phyloP scores from a whole-genome alignment of 805 yeast genomes.

The Suhomyces emberorum region DNA sequence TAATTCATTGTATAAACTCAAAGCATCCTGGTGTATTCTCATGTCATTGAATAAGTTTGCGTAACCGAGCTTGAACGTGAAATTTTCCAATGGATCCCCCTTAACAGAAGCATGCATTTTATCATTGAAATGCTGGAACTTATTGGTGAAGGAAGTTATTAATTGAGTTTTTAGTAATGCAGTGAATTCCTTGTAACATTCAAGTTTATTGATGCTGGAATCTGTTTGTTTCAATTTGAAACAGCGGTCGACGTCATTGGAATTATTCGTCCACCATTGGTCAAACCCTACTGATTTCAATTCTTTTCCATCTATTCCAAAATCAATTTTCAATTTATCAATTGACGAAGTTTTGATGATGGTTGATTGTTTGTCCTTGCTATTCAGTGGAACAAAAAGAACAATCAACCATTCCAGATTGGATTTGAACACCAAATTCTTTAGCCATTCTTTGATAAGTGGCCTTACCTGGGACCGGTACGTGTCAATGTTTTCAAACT shows the following conservation, averaged over 20 bases:
- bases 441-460: conserved; percentile 76
- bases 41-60: conserved; percentile 54
- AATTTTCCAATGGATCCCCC: conserved; percentile 13
- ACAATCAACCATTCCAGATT: conserved; percentile 62
- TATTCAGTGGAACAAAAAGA: conserved; percentile 43
- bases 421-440: conserved; percentile 33
- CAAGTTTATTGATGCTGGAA: conserved; percentile 38
- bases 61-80: conserved; percentile 46
- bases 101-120: conserved; percentile 2
- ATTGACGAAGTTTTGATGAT: conserved; percentile 45
- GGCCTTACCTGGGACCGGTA: conserved; percentile 82
- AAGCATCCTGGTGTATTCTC: conserved; percentile 58
- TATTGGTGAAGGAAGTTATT: conserved; percentile 47
- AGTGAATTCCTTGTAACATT: conserved; percentile 48
- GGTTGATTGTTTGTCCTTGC: conserved; percentile 31
- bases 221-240: conserved; percentile 37
- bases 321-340: conserved; percentile 56
- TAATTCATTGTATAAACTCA: conserved; percentile 49
- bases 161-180: conserved; percentile 47
- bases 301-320: conserved; percentile 40
- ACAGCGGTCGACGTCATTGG: conserved; percentile 28
- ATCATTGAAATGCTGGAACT: conserved; percentile 13
- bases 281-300: conserved; percentile 11
- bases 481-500: conserved; percentile 63
- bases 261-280: conserved; percentile 2